phyloP scores from a whole-genome alignment of 2,329 filamentous ascomycete species.

The Cephalotrichum gorgonifer region DNA sequence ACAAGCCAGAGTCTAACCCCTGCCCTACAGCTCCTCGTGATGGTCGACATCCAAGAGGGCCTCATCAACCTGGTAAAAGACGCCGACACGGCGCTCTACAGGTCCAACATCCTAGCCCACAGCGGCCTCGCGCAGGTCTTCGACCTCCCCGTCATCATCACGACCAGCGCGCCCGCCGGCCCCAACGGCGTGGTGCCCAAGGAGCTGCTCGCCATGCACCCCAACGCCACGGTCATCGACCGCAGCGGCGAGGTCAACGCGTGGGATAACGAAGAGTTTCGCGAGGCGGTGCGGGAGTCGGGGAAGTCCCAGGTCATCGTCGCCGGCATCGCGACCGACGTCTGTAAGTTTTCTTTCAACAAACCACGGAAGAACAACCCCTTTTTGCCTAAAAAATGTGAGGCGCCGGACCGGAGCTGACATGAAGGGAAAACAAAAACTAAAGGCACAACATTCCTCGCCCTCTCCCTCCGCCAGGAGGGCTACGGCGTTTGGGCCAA shows the following conservation, averaged over 20 bases:
- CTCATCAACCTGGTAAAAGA: conserved; percentile 44
- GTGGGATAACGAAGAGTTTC: conserved; percentile 65
- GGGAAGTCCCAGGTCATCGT: conserved; percentile 62
- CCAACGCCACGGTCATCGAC: conserved; percentile 53
- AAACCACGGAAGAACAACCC: neutral
- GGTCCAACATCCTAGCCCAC: conserved; percentile 58
- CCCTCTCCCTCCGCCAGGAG: conserved; percentile 58
- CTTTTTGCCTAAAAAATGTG: no score
- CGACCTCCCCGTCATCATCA: conserved; percentile 57
- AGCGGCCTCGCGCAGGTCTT: conserved; percentile 57
- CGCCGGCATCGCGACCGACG: conserved; percentile 63
- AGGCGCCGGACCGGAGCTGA: no score
- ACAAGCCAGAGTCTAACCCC: neutral
- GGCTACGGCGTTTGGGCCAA: conserved; percentile 69
- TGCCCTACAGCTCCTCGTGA: conserved; percentile 19
- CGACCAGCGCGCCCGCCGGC: conserved; percentile 51
- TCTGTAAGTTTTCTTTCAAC: conserved; percentile 32
- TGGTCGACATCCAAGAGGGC: conserved; percentile 27
- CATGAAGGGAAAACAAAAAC: neutral
- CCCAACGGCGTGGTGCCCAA: conserved; percentile 63
- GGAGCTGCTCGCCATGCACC: conserved; percentile 59
- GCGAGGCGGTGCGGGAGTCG: conserved; percentile 51
- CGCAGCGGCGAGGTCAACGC: conserved; percentile 66
- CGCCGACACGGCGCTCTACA: conserved; percentile 54
- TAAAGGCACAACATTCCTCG: conserved; percentile 52